Percentiles rank a stretch among this genome's conserved stretches.
Evolutionary conservation across 371 early-diverging fungal species (phyloP).

Genomic region (Umbelopsis sp.): DNA sequence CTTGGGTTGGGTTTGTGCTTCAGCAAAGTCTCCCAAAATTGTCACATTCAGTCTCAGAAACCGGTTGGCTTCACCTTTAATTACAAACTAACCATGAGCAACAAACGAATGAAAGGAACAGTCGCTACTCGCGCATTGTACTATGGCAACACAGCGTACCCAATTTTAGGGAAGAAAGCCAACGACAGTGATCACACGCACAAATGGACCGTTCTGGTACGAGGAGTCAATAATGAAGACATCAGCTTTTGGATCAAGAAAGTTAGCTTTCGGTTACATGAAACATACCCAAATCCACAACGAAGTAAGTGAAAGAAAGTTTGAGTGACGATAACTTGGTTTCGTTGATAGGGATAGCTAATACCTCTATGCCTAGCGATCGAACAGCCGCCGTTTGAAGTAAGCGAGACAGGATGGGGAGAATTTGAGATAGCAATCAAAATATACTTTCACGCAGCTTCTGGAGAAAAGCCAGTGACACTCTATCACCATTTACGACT

Average conservation of each 20-base stretch:
- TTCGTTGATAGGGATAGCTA: neutral
- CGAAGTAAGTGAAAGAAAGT: constrained; percentile 58
- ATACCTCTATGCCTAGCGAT: constrained; percentile 48
- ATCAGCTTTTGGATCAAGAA: constrained; percentile 83
- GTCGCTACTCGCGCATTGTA: constrained; percentile 74
- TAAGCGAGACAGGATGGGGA: constrained; percentile 98
- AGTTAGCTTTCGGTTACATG: constrained; percentile 95
- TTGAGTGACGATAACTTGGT: neutral
- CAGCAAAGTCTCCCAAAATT: too few species aligned
- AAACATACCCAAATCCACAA: constrained; percentile 88
- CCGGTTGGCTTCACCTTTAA: too few species aligned
- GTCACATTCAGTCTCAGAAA: too few species aligned
- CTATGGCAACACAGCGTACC: constrained; percentile 76
- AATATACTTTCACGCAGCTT: constrained; percentile 76
- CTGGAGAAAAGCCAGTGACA: constrained; percentile 82
- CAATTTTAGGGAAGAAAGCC: constrained; percentile 65
- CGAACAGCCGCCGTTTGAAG: constrained; percentile 89
- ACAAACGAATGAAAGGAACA: constrained; percentile 65
- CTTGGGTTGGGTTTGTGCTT: too few species aligned
- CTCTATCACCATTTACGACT: constrained; percentile 85
- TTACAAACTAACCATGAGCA: constrained; percentile 21
- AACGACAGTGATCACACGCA: constrained; percentile 81
- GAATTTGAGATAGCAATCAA: constrained; percentile 97
- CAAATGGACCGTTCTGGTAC: constrained; percentile 86
- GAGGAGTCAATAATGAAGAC: constrained; percentile 87